Percentiles rank a stretch among this genome's conserved stretches.
phyloP scores from a whole-genome alignment of 768 basidiomycete genomes.

The Hericium erinaceus region DNA sequence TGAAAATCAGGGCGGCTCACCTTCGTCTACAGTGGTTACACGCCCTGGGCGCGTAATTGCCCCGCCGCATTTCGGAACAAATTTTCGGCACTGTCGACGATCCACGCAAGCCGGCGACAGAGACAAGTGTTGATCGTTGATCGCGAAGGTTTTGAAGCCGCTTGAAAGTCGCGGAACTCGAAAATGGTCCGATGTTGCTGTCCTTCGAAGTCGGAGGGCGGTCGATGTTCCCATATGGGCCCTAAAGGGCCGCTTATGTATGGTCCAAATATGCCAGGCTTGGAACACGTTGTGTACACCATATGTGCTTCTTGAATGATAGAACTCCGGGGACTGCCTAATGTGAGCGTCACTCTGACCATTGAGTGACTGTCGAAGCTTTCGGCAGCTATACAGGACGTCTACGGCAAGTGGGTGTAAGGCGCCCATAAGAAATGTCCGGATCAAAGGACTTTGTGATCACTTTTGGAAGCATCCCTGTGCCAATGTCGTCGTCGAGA shows the following conservation, averaged over 20 bases:
- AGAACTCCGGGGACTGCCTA: no score
- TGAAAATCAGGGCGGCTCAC: background rate
- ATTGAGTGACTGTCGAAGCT: no score
- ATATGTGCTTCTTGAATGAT: background rate
- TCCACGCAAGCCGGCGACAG: no score
- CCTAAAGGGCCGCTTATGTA: background rate
- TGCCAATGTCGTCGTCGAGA: no score
- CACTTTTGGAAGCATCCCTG: no score
- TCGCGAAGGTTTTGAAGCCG: background rate
- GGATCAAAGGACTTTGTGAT: no score
- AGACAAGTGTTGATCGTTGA: no score
- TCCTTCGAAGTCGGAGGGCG: background rate
- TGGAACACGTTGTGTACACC: background rate
- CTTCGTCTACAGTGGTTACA: background rate
- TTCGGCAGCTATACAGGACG: no score
- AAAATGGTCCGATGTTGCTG: background rate
- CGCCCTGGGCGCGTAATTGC: background rate
- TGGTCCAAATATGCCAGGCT: background rate
- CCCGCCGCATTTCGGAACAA: background rate
- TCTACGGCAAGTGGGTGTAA: no score
- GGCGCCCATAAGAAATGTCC: no score
- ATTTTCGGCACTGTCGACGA: no score
- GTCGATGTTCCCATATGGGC: background rate
- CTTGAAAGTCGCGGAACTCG: background rate
- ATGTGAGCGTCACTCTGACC: no score